Evolutionary conservation across 2,329 filamentous ascomycete species (phyloP).

Genomic region (Dothistroma septosporum): DNA sequence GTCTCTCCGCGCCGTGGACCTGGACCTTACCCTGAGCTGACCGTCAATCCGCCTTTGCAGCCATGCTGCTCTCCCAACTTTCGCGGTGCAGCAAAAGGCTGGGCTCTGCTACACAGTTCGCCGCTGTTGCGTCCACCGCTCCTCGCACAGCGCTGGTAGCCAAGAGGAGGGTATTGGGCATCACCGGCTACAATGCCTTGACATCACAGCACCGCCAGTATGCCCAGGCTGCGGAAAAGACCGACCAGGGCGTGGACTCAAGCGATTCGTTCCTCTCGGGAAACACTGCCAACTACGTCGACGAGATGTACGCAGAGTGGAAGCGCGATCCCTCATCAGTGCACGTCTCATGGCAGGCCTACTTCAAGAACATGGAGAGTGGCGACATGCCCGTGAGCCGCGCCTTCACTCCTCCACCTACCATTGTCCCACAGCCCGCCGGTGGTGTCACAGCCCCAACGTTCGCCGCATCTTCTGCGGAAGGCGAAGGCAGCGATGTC

Average conservation of each 20-base stretch:
- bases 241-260: constrained; percentile 65
- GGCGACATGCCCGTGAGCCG: constrained; percentile 97
- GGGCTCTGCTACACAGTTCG: constrained; percentile 46
- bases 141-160: constrained; percentile 43
- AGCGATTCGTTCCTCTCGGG: constrained; percentile 96
- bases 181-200: constrained; percentile 41
- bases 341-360: constrained; percentile 97
- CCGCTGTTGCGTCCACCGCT: constrained; percentile 36
- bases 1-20: neutral
- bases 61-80: constrained; percentile 68
- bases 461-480: constrained; percentile 62
- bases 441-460: constrained; percentile 71
- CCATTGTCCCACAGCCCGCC: constrained; percentile 75
- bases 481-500: constrained; percentile 69
- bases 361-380: constrained; percentile 99
- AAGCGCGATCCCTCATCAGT: constrained; percentile 89
- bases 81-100: constrained; percentile 63
- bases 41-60: constrained; percentile 27
- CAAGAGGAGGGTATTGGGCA: constrained; percentile 46
- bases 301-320: constrained; percentile 99
- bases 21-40: neutral
- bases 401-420: constrained; percentile 93
- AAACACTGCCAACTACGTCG: constrained; percentile 97
- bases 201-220: constrained; percentile 51
- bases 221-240: constrained; percentile 57